phyloP scores from a whole-genome alignment of 495 filamentous ascomycete genomes.

The Sordaria brevicollis region DNA sequence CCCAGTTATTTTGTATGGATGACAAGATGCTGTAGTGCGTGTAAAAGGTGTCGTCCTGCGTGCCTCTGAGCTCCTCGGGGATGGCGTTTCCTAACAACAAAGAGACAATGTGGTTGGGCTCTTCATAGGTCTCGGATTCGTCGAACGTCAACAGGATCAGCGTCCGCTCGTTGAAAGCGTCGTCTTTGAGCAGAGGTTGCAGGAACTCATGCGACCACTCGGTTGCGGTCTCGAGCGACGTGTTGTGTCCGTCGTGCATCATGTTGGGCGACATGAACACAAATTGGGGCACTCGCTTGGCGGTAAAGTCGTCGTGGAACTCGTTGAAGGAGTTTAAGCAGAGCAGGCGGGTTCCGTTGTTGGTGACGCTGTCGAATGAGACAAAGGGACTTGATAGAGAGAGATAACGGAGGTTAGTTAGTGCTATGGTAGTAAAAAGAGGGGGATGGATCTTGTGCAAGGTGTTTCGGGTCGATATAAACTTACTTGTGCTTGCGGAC shows the following conservation, averaged over 20 bases:
- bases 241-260: slow-evolving; percentile 63
- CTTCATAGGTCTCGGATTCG: slow-evolving; percentile 46
- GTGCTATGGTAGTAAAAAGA: background rate
- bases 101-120: slow-evolving; percentile 49
- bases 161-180: slow-evolving; percentile 49
- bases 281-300: slow-evolving; percentile 54
- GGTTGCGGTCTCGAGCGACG: slow-evolving; percentile 46
- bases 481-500: slow-evolving; percentile 60
- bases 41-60: slow-evolving; percentile 56
- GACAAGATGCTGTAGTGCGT: slow-evolving; percentile 62
- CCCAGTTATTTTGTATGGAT: slow-evolving; percentile 58
- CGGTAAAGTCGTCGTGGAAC: slow-evolving; percentile 44
- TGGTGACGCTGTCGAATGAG: slow-evolving; percentile 37
- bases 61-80: slow-evolving; percentile 44
- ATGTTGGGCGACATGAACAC: slow-evolving; percentile 62
- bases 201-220: slow-evolving; percentile 50
- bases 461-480: background rate
- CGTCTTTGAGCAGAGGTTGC: slow-evolving; percentile 43
- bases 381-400: slow-evolving; percentile 41
- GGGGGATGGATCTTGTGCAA: background rate
- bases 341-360: slow-evolving; percentile 43
- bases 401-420: background rate
- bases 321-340: slow-evolving; percentile 51
- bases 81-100: slow-evolving; percentile 56
- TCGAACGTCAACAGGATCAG: slow-evolving; percentile 63